Percentiles rank a stretch among this genome's conserved stretches.
These are phyloP conservation scores for Cylindrotheca closterium DNA, from an alignment of 108 stramenopile species.

Conservation along the genomic window DNA sequence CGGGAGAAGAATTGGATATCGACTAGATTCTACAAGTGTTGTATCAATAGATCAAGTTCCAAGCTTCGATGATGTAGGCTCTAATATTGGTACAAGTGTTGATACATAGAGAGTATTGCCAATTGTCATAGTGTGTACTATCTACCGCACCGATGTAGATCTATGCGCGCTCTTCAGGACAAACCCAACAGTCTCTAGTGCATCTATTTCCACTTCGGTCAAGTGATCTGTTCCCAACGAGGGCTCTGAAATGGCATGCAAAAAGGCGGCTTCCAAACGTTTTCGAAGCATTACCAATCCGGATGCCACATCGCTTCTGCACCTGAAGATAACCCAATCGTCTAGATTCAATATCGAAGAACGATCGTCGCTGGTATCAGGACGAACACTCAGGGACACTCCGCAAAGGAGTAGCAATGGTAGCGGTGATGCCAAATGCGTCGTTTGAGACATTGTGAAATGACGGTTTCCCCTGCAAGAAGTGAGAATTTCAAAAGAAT, in stretches of 20 bases:
- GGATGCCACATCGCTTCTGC: constrained; percentile 36
- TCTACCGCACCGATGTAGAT: constrained; percentile 16
- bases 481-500: constrained; percentile 70
- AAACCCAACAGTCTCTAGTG: constrained; percentile 44
- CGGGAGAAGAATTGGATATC: too few relatives aligned
- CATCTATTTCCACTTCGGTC: constrained; percentile 32
- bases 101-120: too few relatives aligned
- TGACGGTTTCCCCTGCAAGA: constrained; percentile 50
- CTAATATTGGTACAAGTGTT: too few relatives aligned
- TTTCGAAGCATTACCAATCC: constrained; percentile 56
- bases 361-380: constrained; percentile 10
- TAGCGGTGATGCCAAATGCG: constrained; percentile 54
- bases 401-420: constrained; percentile 74
- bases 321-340: constrained; percentile 69
- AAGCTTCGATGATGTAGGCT: not conserved
- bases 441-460: constrained; percentile 69
- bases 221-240: constrained; percentile 16
- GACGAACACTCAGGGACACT: constrained; percentile 42
- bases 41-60: too few relatives aligned
- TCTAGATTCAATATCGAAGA: constrained; percentile 55
- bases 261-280: constrained; percentile 57
- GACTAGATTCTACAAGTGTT: too few relatives aligned
- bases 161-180: constrained; percentile 48
- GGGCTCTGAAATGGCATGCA: constrained; percentile 49
- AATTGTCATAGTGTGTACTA: too few relatives aligned